These are phyloP conservation scores for Cryphonectria naterciae DNA, from an alignment of 2,329 filamentous ascomycete species.

Conservation along the genomic window DNA sequence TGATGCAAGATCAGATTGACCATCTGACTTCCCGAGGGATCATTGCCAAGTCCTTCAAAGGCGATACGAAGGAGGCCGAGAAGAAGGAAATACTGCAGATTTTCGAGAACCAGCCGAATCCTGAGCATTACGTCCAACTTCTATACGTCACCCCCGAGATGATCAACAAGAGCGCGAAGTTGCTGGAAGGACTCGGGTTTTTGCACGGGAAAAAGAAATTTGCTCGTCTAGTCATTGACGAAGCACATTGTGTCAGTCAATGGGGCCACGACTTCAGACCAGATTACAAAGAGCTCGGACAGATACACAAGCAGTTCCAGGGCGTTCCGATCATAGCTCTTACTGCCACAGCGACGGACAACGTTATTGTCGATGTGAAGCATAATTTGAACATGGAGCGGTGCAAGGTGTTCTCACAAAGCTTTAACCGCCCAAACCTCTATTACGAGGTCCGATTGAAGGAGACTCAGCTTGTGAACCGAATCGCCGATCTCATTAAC, in stretches of 20 bases:
- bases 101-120: slow-evolving; percentile 60
- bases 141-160: slow-evolving; percentile 98
- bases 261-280: slow-evolving; percentile 99
- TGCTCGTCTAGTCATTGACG: slow-evolving; percentile 92
- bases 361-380: slow-evolving; percentile 89
- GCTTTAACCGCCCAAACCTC: slow-evolving; percentile 95
- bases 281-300: slow-evolving; percentile 87
- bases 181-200: slow-evolving; percentile 66
- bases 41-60: slow-evolving; percentile 80
- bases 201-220: slow-evolving; percentile 75
- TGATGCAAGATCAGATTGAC: slow-evolving; percentile 96
- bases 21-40: slow-evolving; percentile 78
- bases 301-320: slow-evolving; percentile 72
- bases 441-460: slow-evolving; percentile 84
- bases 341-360: slow-evolving; percentile 91
- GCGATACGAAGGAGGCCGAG: slow-evolving; percentile 68
- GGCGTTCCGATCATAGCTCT: slow-evolving; percentile 90
- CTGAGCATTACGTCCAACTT: slow-evolving; percentile 79
- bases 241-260: slow-evolving; percentile 98
- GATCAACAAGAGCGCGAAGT: slow-evolving; percentile 78
- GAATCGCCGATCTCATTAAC: slow-evolving; percentile 70
- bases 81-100: slow-evolving; percentile 68
- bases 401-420: slow-evolving; percentile 83
- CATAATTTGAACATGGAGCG: slow-evolving; percentile 83
- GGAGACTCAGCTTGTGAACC: slow-evolving; percentile 57